Evolutionary conservation across 2,329 filamentous ascomycete genomes (phyloP).

Genomic region (Colletotrichum phormii): DNA sequence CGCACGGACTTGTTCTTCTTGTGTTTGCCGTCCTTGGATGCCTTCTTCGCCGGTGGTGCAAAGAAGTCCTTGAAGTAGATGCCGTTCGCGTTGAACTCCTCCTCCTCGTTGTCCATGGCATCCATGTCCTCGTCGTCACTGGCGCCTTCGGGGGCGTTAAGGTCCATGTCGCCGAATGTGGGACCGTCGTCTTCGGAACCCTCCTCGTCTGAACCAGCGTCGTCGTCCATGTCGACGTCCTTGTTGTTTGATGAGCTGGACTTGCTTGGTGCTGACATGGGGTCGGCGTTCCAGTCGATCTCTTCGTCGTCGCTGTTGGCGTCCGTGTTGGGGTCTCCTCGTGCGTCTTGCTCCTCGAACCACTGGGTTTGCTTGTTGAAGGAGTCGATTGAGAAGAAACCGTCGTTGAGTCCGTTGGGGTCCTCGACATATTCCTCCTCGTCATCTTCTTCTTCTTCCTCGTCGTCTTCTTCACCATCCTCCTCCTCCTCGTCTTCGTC

Average conservation of each 20-base stretch:
- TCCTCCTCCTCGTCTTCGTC: constrained; percentile 44
- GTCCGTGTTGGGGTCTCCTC: constrained; percentile 80
- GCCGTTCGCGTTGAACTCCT: constrained; percentile 80
- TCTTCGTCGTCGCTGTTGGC: constrained; percentile 80
- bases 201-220: constrained; percentile 51
- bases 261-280: constrained; percentile 58
- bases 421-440: constrained; percentile 75
- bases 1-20: constrained; percentile 56
- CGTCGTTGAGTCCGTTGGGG: constrained; percentile 89
- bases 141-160: constrained; percentile 78
- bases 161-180: constrained; percentile 83
- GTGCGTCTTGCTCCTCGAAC: constrained; percentile 86
- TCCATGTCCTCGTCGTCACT: constrained; percentile 71
- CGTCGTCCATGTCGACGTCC: constrained; percentile 44
- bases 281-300: constrained; percentile 88
- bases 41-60: constrained; percentile 82
- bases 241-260: constrained; percentile 43
- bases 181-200: constrained; percentile 80
- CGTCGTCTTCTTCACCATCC: constrained; percentile 53
- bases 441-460: constrained; percentile 61
- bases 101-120: constrained; percentile 67
- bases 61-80: constrained; percentile 96
- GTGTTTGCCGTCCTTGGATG: constrained; percentile 51
- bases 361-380: constrained; percentile 96
- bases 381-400: constrained; percentile 96